These are phyloP conservation scores for Arabidopsis thaliana DNA, from an alignment of 345 rosid genomes.

Conservation along the genomic window TAIR10.1 NC_003075.7:10214501-10215000, in stretches of 20 bases:
- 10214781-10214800: neutral
- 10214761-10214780: slow-evolving; percentile 16
- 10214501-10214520: slow-evolving; percentile 17
- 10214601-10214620: slow-evolving; percentile 19
- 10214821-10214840: neutral
- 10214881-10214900: slow-evolving; percentile 7
- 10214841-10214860: slow-evolving; percentile 23
- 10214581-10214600: slow-evolving; percentile 23
- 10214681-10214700: slow-evolving; percentile 32
- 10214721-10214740: neutral
- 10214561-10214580: slow-evolving; percentile 15
- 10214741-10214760: neutral
- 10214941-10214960: neutral
- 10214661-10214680: slow-evolving; percentile 38
- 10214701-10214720: slow-evolving; percentile 14
- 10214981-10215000: neutral
- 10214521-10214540: slow-evolving; percentile 15
- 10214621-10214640: slow-evolving; percentile 27
- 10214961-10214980: neutral
- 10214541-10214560: slow-evolving; percentile 5
- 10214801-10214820: slow-evolving; percentile 22
- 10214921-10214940: slow-evolving; percentile 22
- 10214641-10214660: slow-evolving; percentile 32
- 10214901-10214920: slow-evolving; percentile 24
- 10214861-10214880: slow-evolving; percentile 34